Evolutionary conservation across 106 monocot genomes (phyloP), one percentile per base, ranked within the genome.

Genomic region (Vanilla planifolia): DNA sequence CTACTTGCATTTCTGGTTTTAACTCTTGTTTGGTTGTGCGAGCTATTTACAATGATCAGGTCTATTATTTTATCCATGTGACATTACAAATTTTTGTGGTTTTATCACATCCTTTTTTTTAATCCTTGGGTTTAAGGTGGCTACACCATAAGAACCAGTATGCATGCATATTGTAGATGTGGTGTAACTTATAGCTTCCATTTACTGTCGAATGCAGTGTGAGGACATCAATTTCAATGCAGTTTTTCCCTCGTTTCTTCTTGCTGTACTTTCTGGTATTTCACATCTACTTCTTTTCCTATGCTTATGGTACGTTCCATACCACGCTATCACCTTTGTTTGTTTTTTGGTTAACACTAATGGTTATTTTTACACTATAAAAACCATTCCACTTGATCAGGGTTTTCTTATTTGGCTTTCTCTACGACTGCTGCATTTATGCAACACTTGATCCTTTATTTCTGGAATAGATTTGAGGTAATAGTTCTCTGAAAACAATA

Each of bases 401-500:
- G 98, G 42, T 98, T 98, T 61, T 98, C 98, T 11, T 98, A 98
- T 68, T 61, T 98, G 71, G 92, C 98, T 13, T 92, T 98, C 69
- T 87, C 88, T 22, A 79, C 92, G 2, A 88, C 98, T 53, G 88
- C 98, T 27, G 92, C 98, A 67, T 98, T 98, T 67, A 98, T 98
- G 98, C 98, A 98, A 65, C 98, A 98, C 67, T 69, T 98, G 56
- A 98, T 98, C 47, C 81, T 98, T 50, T 98, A 92, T 59, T 98
- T 98, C 68, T 98, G 98, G 98, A 98, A 91, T 60, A 88, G 82
- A n/a, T 92, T 92, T 63, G 98, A 98, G 98, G 98, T 98, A 78
- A 35, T 16, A 5, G 17, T 46, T 5, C 45, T 46, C 45, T 46
- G 45, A 46, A n/a, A n/a, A n/a, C n/a, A n/a, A n/a, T n/a, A n/a